Percentiles rank a stretch among this genome's conserved stretches.
These are phyloP conservation scores for Salix suchowensis DNA, from an alignment of 345 rosid species.

Conservation along the genomic window DNA sequence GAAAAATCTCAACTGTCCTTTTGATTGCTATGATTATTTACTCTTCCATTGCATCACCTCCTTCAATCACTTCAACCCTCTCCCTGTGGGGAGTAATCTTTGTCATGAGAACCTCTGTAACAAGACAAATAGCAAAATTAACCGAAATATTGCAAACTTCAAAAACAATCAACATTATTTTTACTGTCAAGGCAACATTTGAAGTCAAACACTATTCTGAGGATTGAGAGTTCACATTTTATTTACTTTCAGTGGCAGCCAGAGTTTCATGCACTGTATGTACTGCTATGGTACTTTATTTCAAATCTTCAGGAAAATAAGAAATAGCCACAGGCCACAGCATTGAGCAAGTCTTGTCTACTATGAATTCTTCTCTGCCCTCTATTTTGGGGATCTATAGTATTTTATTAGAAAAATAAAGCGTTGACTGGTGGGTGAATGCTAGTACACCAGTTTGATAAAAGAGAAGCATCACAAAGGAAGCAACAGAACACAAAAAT, in stretches of 20 bases:
- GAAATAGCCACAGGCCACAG: neutral
- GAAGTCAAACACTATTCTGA: neutral
- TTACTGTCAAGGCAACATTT: neutral
- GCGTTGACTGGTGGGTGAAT: neutral
- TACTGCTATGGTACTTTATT: neutral
- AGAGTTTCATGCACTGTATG: neutral
- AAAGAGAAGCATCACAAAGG: neutral
- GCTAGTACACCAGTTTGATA: neutral
- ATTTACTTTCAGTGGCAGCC: neutral
- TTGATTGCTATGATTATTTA: conserved; percentile 17
- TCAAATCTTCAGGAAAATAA: neutral
- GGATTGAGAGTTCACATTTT: neutral
- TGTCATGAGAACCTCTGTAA: conserved; percentile 62
- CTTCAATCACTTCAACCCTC: conserved; percentile 47
- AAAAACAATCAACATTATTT: neutral
- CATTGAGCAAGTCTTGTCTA: neutral
- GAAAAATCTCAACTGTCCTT: neutral
- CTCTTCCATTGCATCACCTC: conserved; percentile 78
- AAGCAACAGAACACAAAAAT: neutral
- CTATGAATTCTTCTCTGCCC: neutral
- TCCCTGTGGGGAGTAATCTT: conserved; percentile 63
- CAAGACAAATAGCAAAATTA: neutral
- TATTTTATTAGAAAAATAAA: neutral
- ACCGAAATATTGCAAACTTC: neutral
- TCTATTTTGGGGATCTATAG: neutral